Evolutionary conservation across 441 rosid genomes (phyloP).

Genomic region (Populus trichocarpa): DNA sequence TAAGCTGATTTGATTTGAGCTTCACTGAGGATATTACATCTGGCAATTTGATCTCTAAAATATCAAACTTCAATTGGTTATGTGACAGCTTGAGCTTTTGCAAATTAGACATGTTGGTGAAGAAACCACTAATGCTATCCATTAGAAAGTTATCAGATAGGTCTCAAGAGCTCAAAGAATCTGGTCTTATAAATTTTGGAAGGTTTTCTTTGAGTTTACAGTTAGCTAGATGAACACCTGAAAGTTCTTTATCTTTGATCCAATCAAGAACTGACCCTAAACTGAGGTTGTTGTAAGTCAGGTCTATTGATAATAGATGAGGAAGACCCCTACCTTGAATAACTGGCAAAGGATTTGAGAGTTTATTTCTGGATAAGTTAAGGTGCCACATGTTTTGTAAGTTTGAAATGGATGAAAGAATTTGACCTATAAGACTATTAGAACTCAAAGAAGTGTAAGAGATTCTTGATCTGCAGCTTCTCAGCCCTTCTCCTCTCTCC

Average conservation of each 20-base stretch:
- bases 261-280: conserved; percentile 70
- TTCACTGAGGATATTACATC: conserved; percentile 55
- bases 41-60: conserved; percentile 52
- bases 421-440: conserved; percentile 61
- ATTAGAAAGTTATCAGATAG: conserved; percentile 66
- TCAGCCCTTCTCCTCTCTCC: too few relatives aligned
- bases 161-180: conserved; percentile 58
- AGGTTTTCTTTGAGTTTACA: conserved; percentile 67
- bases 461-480: conserved; percentile 55
- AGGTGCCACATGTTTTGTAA: conserved; percentile 80
- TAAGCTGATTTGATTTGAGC: conserved; percentile 58
- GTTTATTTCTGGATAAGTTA: conserved; percentile 70
- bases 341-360: conserved; percentile 62
- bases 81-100: conserved; percentile 65
- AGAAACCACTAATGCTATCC: conserved; percentile 52
- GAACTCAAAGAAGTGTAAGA: conserved; percentile 54
- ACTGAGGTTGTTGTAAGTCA: conserved; percentile 74
- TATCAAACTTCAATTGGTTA: conserved; percentile 67
- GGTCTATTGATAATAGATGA: conserved; percentile 65
- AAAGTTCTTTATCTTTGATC: conserved; percentile 54
- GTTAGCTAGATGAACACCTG: conserved; percentile 73
- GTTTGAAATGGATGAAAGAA: conserved; percentile 62
- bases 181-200: conserved; percentile 58
- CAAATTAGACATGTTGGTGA: conserved; percentile 56
- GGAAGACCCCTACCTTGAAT: conserved; percentile 54